phyloP scores from a whole-genome alignment of 2,329 filamentous ascomycete genomes.

The Paecilomyces fulvus region DNA sequence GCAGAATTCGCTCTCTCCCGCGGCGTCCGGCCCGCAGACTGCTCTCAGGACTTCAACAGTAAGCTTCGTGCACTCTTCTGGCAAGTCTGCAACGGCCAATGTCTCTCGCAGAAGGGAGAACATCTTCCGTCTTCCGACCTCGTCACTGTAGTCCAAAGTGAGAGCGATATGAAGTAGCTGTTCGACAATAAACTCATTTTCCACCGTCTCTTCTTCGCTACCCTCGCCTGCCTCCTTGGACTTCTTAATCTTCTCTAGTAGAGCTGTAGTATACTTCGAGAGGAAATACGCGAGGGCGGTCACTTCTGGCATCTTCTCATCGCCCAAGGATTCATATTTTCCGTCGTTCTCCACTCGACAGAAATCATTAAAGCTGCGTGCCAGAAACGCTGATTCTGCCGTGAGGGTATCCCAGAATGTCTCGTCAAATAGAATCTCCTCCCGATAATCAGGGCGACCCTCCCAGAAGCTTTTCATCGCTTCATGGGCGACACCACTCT shows the following conservation, averaged over 20 bases:
- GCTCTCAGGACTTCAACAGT: constrained; percentile 71
- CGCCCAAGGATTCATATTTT: constrained; percentile 66
- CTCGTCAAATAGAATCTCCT: constrained; percentile 37
- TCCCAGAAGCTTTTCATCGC: constrained; percentile 98
- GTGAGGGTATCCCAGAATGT: constrained; percentile 42
- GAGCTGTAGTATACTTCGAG: constrained; percentile 62
- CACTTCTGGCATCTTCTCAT: constrained; percentile 93
- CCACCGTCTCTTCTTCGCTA: constrained; percentile 70
- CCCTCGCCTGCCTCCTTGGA: constrained; percentile 49
- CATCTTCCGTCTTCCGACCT: constrained; percentile 92
- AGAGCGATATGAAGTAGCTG: constrained; percentile 88
- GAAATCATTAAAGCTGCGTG: constrained; percentile 88
- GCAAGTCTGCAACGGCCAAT: constrained; percentile 75
- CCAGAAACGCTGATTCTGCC: constrained; percentile 82
- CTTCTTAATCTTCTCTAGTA: constrained; percentile 33
- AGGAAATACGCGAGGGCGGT: constrained; percentile 83
- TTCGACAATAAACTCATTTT: constrained; percentile 92
- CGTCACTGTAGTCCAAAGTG: constrained; percentile 94
- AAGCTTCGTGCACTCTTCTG: constrained; percentile 87
- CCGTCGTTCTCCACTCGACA: constrained; percentile 67
- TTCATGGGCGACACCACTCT: constrained; percentile 82
- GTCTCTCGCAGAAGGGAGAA: constrained; percentile 81
- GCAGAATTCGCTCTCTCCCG: constrained; percentile 43
- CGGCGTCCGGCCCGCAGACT: constrained; percentile 59
- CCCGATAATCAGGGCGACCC: constrained; percentile 57